Base-by-base conservation (phyloP, 2,329 filamentous ascomycete genomes). In the Elsinoe necatrix region DNA sequence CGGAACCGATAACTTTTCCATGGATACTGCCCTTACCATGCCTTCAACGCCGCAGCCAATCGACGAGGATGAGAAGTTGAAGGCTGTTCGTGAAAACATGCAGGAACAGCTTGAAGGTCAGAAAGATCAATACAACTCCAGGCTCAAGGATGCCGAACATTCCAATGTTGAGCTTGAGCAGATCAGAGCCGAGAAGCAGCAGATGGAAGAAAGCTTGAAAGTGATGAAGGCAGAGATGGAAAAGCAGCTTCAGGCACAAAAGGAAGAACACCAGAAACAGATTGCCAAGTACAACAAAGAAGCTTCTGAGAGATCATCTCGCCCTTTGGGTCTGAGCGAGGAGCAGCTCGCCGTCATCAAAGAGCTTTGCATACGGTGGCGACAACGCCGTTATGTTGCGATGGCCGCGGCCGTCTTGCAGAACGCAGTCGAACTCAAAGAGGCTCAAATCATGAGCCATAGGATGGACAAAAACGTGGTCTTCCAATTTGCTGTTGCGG, bases 401-500 rank as follows among this genome's bases (percentile, higher is more conserved):
- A 95, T 98, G 88, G 91, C 92, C 2, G 93, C 97, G 70, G 83
- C 85, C 1, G 85, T 97, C 25, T 76, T 98, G 45, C 90, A 95
- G 67, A 86, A 95, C 68, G 92, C 92, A 2, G 84, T 88, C 6
- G 82, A 85, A 25, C 72, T 98, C 58, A 98, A 98, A 69, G 93
- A 98, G 71, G 93, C 93, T 1, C 93, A 98, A 67, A 85, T 98
- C 59, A 93, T 98, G 89, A 95, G 91, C 73, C 92, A 95, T 64
- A 89, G 95, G 65, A 87, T 98, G 75, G 88, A 93, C 63, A 93
- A 96, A 69, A 84, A 84, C 62, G 87, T 96, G 7, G 85, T 92
- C 18, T 97, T 98, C 69, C 93, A 98, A 69, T 98, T 97, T 68
- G 86, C 89, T 11, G 84, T 96, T 57, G 83, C 97, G 29, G 92